Evolutionary conservation across 2,329 filamentous ascomycete genomes (phyloP).

Genomic region (Xylaria multiplex): DNA sequence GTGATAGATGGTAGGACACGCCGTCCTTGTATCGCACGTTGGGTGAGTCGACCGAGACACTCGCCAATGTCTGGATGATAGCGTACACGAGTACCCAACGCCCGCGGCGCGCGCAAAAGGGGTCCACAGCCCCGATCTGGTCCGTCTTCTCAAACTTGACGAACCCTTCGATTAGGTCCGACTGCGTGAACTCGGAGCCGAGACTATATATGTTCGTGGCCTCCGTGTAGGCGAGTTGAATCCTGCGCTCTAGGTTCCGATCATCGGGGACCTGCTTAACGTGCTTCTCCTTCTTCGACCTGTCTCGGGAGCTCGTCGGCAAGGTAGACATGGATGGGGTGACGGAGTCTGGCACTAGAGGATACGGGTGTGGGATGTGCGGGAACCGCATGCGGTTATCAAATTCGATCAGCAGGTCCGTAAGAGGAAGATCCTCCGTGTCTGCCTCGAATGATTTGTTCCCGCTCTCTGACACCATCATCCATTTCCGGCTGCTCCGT

Average conservation of each 20-base stretch:
- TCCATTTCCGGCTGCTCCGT: constrained; percentile 70
- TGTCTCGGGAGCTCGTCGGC: constrained; percentile 41
- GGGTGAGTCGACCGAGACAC: constrained; percentile 67
- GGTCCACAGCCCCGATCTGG: constrained; percentile 60
- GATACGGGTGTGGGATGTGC: constrained; percentile 74
- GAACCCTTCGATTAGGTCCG: constrained; percentile 65
- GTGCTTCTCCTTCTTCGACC: constrained; percentile 48
- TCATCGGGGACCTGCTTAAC: constrained; percentile 39
- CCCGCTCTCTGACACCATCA: constrained; percentile 63
- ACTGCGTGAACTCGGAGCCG: constrained; percentile 62
- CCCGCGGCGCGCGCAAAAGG: constrained; percentile 64
- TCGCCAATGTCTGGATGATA: constrained; percentile 68
- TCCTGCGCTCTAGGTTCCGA: constrained; percentile 56
- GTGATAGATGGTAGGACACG: constrained; percentile 67
- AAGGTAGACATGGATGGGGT: constrained; percentile 43
- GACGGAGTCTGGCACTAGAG: constrained; percentile 67
- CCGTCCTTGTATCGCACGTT: constrained; percentile 60
- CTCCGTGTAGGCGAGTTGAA: constrained; percentile 67
- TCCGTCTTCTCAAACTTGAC: constrained; percentile 67
- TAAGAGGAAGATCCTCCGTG: constrained; percentile 67
- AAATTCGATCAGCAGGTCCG: constrained; percentile 72
- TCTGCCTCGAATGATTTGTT: constrained; percentile 61
- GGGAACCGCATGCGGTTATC: constrained; percentile 71
- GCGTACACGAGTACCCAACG: constrained; percentile 71
- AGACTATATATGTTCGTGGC: constrained; percentile 68